Conservation (phyloP, 2,329 filamentous ascomycete species). For the Aspergillus neoniger region DNA sequence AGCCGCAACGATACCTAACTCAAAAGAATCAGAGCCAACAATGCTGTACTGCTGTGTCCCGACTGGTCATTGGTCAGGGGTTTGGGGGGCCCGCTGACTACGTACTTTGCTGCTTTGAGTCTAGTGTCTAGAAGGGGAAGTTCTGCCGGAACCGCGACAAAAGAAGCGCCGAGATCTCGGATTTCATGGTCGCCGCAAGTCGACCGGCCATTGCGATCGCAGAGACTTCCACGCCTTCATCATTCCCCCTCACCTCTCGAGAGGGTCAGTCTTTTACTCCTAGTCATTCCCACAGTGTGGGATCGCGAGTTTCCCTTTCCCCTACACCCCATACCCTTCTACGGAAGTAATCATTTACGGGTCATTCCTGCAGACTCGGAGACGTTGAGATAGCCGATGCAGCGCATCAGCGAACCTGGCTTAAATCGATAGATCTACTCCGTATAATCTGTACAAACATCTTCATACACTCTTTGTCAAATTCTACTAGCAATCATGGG, state of each 20-base stretch:
- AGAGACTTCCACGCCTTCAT: conserved; percentile 21
- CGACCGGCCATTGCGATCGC: conserved; percentile 17
- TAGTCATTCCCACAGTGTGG: conserved; percentile 4
- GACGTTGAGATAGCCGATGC: conserved; percentile 21
- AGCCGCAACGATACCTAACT: conserved; percentile 3
- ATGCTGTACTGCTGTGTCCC: not conserved
- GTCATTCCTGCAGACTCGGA: not conserved
- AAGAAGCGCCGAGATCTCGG: conserved; percentile 26
- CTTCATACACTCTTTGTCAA: conserved; percentile 1
- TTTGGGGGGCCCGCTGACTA: conserved; percentile 11
- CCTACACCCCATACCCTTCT: not conserved
- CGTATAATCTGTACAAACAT: conserved; percentile 4
- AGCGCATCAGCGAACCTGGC: conserved; percentile 10
- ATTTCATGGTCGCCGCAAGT: conserved; percentile 8
- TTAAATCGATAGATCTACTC: conserved; percentile 11
- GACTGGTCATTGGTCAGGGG: not conserved
- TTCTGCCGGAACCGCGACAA: conserved; percentile 26
- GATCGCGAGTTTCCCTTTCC: not conserved
- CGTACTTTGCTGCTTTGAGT: no score
- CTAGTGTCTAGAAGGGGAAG: conserved; percentile 2
- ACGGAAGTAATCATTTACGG: not conserved
- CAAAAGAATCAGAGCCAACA: no score
- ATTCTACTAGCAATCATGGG: conserved; percentile 62
- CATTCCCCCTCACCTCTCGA: conserved; percentile 8
- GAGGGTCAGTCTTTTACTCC: conserved; percentile 6